These are phyloP conservation scores for Penicillium riverlandense DNA, from an alignment of 495 filamentous ascomycete species.

Conservation along the genomic window DNA sequence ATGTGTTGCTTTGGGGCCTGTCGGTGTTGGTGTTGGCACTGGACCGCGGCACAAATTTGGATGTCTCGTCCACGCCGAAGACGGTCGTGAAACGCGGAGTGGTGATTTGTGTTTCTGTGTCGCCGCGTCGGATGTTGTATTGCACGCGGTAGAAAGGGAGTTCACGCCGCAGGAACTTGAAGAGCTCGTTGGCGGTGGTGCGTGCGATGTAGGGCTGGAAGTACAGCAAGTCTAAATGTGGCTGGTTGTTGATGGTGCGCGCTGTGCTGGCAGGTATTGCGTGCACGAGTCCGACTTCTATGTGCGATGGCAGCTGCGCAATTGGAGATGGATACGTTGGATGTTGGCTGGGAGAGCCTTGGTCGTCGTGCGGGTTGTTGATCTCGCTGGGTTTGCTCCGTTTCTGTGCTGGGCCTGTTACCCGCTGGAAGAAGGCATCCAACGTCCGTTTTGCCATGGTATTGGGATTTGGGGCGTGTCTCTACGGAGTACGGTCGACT, in stretches of 20 bases:
- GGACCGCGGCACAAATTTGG: constrained; percentile 20
- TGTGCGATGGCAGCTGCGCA: constrained; percentile 40
- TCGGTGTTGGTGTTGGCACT: background rate
- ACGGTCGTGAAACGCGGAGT: constrained; percentile 68
- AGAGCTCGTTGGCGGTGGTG: constrained; percentile 46
- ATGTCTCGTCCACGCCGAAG: constrained; percentile 61
- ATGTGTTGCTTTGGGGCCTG: background rate
- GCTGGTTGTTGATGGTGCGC: constrained; percentile 47
- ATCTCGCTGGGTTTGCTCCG: constrained; percentile 6
- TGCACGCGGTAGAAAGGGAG: constrained; percentile 68
- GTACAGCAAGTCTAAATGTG: constrained; percentile 59
- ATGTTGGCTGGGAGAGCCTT: constrained; percentile 28
- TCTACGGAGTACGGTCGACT: too few species aligned
- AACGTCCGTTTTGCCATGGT: constrained; percentile 21
- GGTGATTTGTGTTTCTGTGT: constrained; percentile 49
- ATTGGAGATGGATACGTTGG: constrained; percentile 58
- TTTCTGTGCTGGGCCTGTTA: constrained; percentile 1
- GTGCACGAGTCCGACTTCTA: constrained; percentile 27
- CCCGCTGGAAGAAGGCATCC: constrained; percentile 20
- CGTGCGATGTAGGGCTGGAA: constrained; percentile 58
- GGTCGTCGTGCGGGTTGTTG: background rate
- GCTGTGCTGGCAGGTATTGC: constrained; percentile 12
- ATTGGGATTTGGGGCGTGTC: background rate
- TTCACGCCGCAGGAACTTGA: constrained; percentile 53
- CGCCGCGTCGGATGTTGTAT: constrained; percentile 57